Percentiles rank a stretch among this genome's conserved stretches.
phyloP scores from a whole-genome alignment of 306 rosid species.

The Cotoneaster glaucophyllus region DNA sequence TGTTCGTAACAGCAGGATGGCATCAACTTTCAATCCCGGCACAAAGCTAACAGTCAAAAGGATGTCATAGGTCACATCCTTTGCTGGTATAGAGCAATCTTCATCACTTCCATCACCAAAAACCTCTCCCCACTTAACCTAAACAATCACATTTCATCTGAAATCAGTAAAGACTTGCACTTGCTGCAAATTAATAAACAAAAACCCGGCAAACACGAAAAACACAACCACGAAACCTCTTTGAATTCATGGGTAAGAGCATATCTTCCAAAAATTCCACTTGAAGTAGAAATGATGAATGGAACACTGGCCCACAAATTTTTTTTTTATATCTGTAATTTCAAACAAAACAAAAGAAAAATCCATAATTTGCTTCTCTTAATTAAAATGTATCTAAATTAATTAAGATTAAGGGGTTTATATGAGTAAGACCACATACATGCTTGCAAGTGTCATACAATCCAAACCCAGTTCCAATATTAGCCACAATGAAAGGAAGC shows the following conservation, averaged over 20 bases:
- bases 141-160: conserved; percentile 4
- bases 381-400: no score
- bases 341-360: no score
- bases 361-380: no score
- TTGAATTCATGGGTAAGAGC: conserved; percentile 45
- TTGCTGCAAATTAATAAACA: not conserved
- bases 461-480: no score
- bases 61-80: conserved; percentile 38
- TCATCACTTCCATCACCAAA: conserved; percentile 17
- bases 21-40: conserved; percentile 69
- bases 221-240: conserved; percentile 36
- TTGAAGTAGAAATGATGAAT: conserved; percentile 35
- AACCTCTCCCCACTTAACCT: conserved; percentile 32
- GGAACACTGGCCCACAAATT: conserved; percentile 38
- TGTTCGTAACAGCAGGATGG: conserved; percentile 36
- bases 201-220: not conserved
- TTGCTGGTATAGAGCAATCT: not conserved
- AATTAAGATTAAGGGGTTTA: no score
- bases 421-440: no score
- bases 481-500: no score
- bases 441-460: no score
- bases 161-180: not conserved
- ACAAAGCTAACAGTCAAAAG: conserved; percentile 58
- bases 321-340: no score
- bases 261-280: conserved; percentile 63